These are phyloP conservation scores for Debaryomycetaceae sp. DNA, from an alignment of 1,139 yeast species.

Conservation along the genomic window DNA sequence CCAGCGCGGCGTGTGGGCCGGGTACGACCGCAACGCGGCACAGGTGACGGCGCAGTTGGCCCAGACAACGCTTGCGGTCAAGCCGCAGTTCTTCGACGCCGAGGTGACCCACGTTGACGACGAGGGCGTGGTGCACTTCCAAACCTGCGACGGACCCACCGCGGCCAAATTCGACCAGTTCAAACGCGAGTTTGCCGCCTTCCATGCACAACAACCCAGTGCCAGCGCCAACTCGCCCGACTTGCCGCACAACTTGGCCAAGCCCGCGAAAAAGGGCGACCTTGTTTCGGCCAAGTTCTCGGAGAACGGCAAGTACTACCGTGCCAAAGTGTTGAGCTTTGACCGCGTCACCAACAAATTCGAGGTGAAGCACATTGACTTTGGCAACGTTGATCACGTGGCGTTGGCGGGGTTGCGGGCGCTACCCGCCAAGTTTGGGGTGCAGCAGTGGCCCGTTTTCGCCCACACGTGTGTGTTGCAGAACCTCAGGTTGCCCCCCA, in stretches of 20 bases:
- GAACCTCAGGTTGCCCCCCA: conserved; percentile 57
- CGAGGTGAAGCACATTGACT: conserved; percentile 60
- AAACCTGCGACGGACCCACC: conserved; percentile 36
- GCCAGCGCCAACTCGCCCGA: conserved; percentile 37
- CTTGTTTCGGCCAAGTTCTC: conserved; percentile 54
- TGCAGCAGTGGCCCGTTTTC: conserved; percentile 44
- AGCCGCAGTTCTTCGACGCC: conserved; percentile 57
- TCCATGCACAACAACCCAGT: conserved; percentile 37
- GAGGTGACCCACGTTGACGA: conserved; percentile 51
- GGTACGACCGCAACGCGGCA: conserved; percentile 35
- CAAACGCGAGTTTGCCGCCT: conserved; percentile 43
- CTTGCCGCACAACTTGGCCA: conserved; percentile 42
- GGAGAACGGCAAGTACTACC: conserved; percentile 53
- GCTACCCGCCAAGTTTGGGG: conserved; percentile 51
- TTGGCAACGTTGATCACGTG: conserved; percentile 56
- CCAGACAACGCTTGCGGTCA: conserved; percentile 18
- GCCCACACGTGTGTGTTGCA: conserved; percentile 57
- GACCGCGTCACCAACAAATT: conserved; percentile 46
- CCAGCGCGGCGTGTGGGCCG: conserved; percentile 64
- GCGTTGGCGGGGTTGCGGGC: conserved; percentile 44
- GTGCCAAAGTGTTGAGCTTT: conserved; percentile 52
- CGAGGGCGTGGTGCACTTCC: conserved; percentile 52
- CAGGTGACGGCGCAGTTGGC: conserved; percentile 18
- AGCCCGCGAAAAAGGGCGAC: conserved; percentile 54
- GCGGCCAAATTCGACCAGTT: conserved; percentile 34